phyloP scores from a whole-genome alignment of 495 filamentous ascomycete species.

The Talaromyces wortmannii region DNA sequence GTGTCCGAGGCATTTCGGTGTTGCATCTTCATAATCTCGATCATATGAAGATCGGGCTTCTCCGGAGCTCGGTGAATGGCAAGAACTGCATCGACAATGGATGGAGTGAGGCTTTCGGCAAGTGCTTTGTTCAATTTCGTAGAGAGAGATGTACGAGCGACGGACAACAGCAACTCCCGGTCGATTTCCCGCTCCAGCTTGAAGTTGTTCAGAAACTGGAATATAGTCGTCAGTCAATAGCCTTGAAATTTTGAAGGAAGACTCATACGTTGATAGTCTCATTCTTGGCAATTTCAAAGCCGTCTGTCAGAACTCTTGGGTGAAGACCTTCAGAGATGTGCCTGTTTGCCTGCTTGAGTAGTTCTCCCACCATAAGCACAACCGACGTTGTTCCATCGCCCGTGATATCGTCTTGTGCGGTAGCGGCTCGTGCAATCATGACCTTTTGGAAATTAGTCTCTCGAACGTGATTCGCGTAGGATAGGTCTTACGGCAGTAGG shows the following conservation, averaged over 20 bases:
- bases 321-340: constrained; percentile 93
- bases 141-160: constrained; percentile 88
- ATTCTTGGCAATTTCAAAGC: constrained; percentile 92
- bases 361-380: constrained; percentile 89
- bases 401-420: constrained; percentile 96
- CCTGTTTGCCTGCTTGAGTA: constrained; percentile 94
- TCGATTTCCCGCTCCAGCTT: constrained; percentile 83
- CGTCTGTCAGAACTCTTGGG: constrained; percentile 93
- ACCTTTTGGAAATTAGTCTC: constrained; percentile 44
- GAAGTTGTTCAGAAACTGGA: constrained; percentile 88
- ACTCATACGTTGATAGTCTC: constrained; percentile 75
- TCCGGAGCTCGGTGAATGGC: constrained; percentile 83
- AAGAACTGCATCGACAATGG: constrained; percentile 92
- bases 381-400: constrained; percentile 98
- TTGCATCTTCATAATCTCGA: constrained; percentile 99
- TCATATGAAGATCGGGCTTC: constrained; percentile 97
- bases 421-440: constrained; percentile 97
- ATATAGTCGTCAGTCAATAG: constrained; percentile 6
- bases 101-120: constrained; percentile 84
- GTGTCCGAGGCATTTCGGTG: constrained; percentile 95
- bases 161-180: constrained; percentile 86
- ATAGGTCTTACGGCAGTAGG: constrained; percentile 64
- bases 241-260: not conserved
- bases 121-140: constrained; percentile 88
- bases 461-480: constrained; percentile 1